Conservation (phyloP, 2,329 filamentous ascomycete genomes). For the Lachnellula hyalina region DNA sequence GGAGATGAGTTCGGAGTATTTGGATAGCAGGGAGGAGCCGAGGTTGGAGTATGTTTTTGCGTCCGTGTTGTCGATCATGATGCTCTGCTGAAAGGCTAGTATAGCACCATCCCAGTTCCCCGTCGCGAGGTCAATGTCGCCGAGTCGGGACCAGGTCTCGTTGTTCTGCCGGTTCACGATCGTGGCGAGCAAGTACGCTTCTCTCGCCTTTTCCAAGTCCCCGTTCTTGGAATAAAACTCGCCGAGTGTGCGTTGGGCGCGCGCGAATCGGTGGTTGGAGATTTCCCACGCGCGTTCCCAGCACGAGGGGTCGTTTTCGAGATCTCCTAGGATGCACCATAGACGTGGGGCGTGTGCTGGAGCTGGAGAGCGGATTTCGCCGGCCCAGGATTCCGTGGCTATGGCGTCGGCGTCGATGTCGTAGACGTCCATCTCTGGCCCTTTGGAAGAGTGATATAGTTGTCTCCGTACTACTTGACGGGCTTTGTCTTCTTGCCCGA, state of each 20-base stretch:
- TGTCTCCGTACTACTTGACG: constrained; percentile 70
- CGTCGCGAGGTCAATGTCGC: constrained; percentile 79
- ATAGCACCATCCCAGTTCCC: constrained; percentile 72
- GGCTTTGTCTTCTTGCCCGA: constrained; percentile 70
- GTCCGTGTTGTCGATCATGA: constrained; percentile 81
- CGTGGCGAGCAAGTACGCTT: constrained; percentile 74
- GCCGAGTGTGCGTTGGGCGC: constrained; percentile 82
- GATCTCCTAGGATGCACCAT: constrained; percentile 89
- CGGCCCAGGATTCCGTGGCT: constrained; percentile 51
- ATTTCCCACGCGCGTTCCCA: constrained; percentile 87
- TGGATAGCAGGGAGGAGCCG: constrained; percentile 71
- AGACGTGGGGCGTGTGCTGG: constrained; percentile 80
- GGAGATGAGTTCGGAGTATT: constrained; percentile 49
- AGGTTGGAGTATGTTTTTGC: constrained; percentile 95
- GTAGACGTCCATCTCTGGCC: constrained; percentile 33
- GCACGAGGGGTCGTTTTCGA: constrained; percentile 67
- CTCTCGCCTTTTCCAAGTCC: constrained; percentile 63
- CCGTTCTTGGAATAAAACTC: constrained; percentile 66
- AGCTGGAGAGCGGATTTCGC: constrained; percentile 62
- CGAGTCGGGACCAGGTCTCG: constrained; percentile 82
- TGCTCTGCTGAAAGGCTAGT: constrained; percentile 76
- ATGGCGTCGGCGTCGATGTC: constrained; percentile 48
- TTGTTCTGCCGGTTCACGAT: constrained; percentile 75
- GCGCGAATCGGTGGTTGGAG: constrained; percentile 72
- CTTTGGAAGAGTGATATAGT: constrained; percentile 62